Evolutionary conservation across 148 eudicot genomes (phyloP).

Genomic region (Spergularia marina): DNA sequence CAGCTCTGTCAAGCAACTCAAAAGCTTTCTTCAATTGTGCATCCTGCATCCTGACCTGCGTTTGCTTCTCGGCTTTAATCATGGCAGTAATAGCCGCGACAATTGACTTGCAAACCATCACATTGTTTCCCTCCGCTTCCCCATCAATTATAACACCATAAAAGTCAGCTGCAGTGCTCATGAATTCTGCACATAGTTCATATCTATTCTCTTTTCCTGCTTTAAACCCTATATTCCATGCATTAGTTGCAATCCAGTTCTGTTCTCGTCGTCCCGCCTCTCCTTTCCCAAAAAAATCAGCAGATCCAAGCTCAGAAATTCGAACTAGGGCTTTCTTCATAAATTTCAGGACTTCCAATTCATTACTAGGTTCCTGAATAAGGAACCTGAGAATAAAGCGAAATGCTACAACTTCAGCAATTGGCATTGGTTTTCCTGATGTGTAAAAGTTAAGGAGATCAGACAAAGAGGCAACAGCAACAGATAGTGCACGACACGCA

Average conservation of each 20-base stretch:
- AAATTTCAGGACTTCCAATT: conserved; percentile 58
- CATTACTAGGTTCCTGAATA: conserved; percentile 55
- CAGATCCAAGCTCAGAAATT: conserved; percentile 63
- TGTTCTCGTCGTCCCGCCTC: conserved; percentile 85
- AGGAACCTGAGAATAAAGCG: conserved; percentile 67
- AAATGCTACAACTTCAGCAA: conserved; percentile 62
- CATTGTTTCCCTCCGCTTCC: conserved; percentile 53
- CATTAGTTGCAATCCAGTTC: conserved; percentile 71
- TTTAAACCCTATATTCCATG: conserved; percentile 73
- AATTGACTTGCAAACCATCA: conserved; percentile 75
- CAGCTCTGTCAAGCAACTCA: conserved; percentile 71
- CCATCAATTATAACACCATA: conserved; percentile 58
- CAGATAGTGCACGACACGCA: conserved; percentile 71
- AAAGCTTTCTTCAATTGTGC: conserved; percentile 64
- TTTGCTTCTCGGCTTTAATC: conserved; percentile 71
- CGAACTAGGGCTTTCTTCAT: conserved; percentile 64
- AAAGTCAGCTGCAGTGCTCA: conserved; percentile 69
- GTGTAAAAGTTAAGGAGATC: conserved; percentile 72
- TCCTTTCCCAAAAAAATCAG: conserved; percentile 75
- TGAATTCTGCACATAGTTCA: conserved; percentile 66
- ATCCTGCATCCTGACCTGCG: conserved; percentile 49
- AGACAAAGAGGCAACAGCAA: conserved; percentile 74
- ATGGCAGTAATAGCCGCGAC: conserved; percentile 63
- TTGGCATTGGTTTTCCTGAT: conserved; percentile 68
- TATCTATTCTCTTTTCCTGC: conserved; percentile 54